Percentiles rank a stretch among this genome's conserved stretches.
phyloP scores from a whole-genome alignment of 2,329 filamentous ascomycete species.

The Clarireedia homoeocarpa region DNA sequence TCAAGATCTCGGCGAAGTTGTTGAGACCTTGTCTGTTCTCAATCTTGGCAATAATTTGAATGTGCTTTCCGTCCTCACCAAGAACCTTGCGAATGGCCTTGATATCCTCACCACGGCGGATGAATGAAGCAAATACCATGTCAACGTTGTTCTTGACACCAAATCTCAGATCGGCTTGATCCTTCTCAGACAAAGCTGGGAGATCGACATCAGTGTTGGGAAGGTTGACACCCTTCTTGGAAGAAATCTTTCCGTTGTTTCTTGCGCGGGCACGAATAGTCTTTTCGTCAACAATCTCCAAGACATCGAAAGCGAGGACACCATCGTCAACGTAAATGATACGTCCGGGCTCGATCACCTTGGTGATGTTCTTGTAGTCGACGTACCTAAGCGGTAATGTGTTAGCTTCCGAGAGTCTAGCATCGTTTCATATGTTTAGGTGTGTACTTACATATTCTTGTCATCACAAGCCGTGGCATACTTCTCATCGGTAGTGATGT shows the following conservation, averaged over 20 bases:
- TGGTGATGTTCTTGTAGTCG: slow-evolving; percentile 99
- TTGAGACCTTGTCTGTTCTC: slow-evolving; percentile 99
- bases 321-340: slow-evolving; percentile 98
- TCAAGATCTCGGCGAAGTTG: slow-evolving; percentile 97
- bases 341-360: slow-evolving; percentile 85
- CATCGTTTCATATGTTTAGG: background rate
- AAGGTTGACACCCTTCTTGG: slow-evolving; percentile 98
- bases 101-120: slow-evolving; percentile 91
- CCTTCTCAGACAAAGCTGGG: slow-evolving; percentile 94
- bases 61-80: slow-evolving; percentile 85
- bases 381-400: slow-evolving; percentile 58
- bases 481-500: slow-evolving; percentile 93
- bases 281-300: slow-evolving; percentile 80
- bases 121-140: slow-evolving; percentile 99
- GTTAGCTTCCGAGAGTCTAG: background rate
- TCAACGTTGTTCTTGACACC: slow-evolving; percentile 98
- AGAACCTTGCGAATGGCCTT: slow-evolving; percentile 84
- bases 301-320: slow-evolving; percentile 91
- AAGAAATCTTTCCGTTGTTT: slow-evolving; percentile 98
- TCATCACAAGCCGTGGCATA: slow-evolving; percentile 79
- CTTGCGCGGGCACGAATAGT: slow-evolving; percentile 79
- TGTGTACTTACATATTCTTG: slow-evolving; percentile 74
- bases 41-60: slow-evolving; percentile 99
- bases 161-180: slow-evolving; percentile 87
- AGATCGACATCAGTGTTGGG: slow-evolving; percentile 98